Evolutionary conservation across 257 asterid species (phyloP), one percentile per base, ranked within the genome.

Genomic region (Primulina tabacum): DNA sequence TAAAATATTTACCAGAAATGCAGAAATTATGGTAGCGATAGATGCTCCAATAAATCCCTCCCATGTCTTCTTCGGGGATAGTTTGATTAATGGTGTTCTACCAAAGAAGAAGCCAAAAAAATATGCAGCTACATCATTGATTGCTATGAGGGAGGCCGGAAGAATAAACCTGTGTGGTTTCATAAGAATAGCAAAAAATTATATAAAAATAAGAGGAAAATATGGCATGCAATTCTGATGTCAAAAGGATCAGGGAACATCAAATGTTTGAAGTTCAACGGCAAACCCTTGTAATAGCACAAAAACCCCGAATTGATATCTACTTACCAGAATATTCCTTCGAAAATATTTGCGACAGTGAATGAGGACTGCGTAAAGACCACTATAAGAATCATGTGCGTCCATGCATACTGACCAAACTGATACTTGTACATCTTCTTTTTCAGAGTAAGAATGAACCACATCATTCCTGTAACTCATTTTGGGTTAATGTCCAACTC

Each of bases 41-140:
- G 91, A 88, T 67, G 84, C 95, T 72, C 91, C 95, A 38, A 88
- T 79, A 53, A 85, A 88, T 43, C 95, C 95, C 77, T 88, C 95
- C 91, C 95, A 82, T 34, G 95, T 88, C 80, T 85, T 88, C 81
- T 85, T 88, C 1, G 95, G 91, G 57, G 95, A 85, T 62, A 88
- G 78, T 71, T 88, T 82, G 82, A 88, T 88, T 26, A 88, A 69
- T 26, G 91, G 95, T 3, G 95, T 88, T 75, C 73, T 84, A 33
- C 95, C 95, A 37, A 85, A 85, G 80, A 83, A 88, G 79, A 88
- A 88, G 21, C 89, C 91, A 60, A 85, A 88, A 29, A 88, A 30
- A 69, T 88, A 85, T 30, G 95, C 91, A 55, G 88, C 83, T n/a
- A 83, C 81, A 16, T 88, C 89, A 37, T 88, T 88, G 75, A 80